Conservation (phyloP, 169 alveolate species). For the Babesia microti region DNA sequence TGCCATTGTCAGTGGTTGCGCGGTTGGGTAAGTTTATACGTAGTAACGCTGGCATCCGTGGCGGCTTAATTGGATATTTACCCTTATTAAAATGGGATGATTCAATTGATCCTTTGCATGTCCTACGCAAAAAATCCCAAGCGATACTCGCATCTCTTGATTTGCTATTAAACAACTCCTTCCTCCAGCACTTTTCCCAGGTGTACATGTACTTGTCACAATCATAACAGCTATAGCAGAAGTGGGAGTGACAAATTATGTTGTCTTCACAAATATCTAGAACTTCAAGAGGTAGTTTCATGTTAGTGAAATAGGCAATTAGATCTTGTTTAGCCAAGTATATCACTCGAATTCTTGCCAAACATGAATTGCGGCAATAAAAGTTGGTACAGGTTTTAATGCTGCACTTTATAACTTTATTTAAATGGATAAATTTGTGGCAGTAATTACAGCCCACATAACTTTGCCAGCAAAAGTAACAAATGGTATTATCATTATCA, state of each 20-base stretch:
- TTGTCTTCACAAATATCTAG: too few relatives aligned
- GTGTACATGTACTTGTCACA: conserved; percentile 39
- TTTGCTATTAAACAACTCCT: conserved; percentile 5
- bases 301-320: too few relatives aligned
- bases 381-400: conserved; percentile 27
- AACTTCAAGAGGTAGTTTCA: too few relatives aligned
- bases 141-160: conserved; percentile 8
- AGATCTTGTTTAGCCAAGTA: conserved; percentile 24
- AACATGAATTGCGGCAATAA: conserved; percentile 33
- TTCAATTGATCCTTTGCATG: conserved; percentile 46
- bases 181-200: conserved; percentile 46
- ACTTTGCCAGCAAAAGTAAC: too few relatives aligned
- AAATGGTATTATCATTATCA: too few relatives aligned
- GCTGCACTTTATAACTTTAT: conserved; percentile 7
- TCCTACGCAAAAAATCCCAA: conserved; percentile 26
- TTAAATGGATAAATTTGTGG: conserved; percentile 8
- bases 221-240: conserved; percentile 51
- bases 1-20: conserved; percentile 37
- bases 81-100: conserved; percentile 40
- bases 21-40: too few relatives aligned
- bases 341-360: conserved; percentile 10
- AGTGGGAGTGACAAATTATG: conserved; percentile 41
- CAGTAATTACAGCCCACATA: conserved; percentile 31
- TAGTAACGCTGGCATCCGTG: conserved; percentile 29
- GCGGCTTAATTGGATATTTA: conserved; percentile 22